Evolutionary conservation across 163 green algal genomes (phyloP).

Genomic region (Chlamydomonas reinhardtii): DNA sequence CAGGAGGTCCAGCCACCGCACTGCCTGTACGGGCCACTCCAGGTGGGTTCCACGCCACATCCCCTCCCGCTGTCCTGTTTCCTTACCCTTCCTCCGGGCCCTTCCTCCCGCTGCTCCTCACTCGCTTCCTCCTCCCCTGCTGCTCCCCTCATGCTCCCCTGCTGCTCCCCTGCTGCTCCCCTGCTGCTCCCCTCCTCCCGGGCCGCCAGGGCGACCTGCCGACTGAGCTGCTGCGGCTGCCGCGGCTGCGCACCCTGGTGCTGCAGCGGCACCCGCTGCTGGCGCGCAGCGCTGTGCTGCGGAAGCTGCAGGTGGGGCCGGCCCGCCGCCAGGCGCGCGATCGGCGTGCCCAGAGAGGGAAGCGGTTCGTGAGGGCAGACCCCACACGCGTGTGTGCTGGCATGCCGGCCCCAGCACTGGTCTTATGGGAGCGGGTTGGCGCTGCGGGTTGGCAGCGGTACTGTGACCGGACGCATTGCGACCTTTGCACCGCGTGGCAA

Average conservation of each 20-base stretch:
- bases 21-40: constrained; percentile 38
- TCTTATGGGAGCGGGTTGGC: too few relatives aligned
- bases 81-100: too few relatives aligned
- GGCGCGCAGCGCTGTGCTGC: not conserved
- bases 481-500: too few relatives aligned
- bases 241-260: not conserved
- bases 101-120: not conserved
- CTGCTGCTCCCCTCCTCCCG: not conserved
- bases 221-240: not conserved
- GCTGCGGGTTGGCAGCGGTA: too few relatives aligned
- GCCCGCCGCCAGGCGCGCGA: too few relatives aligned
- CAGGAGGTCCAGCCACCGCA: constrained; percentile 37
- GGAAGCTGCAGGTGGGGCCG: constrained; percentile 14
- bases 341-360: too few relatives aligned
- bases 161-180: too few relatives aligned
- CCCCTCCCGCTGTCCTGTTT: not conserved
- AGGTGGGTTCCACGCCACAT: not conserved
- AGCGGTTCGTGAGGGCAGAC: too few relatives aligned
- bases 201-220: constrained; percentile 23
- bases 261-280: constrained; percentile 22
- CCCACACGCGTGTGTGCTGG: too few relatives aligned
- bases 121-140: not conserved
- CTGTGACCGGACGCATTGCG: too few relatives aligned
- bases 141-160: too few relatives aligned
- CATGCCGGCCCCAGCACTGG: too few relatives aligned